phyloP scores from a whole-genome alignment of 164 flowering plant genomes.

The Kingdonia uniflora region DNA sequence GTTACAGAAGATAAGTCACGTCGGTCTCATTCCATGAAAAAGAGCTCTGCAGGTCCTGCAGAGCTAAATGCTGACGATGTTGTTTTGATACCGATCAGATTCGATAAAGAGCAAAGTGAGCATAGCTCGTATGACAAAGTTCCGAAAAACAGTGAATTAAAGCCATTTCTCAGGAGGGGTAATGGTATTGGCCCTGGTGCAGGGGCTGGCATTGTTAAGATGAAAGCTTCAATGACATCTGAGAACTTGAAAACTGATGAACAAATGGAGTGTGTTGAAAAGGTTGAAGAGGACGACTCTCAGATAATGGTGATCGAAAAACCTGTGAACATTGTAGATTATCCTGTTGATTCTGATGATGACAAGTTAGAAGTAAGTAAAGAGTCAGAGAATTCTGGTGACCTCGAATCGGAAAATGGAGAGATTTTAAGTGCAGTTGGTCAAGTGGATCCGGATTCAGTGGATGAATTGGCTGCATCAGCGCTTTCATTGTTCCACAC shows the following conservation, averaged over 20 bases:
- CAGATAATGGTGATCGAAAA: conserved; percentile 27
- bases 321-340: conserved; percentile 8
- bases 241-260: conserved; percentile 36
- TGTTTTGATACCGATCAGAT: conserved; percentile 34
- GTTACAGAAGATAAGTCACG: conserved; percentile 66
- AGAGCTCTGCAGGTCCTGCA: conserved; percentile 36
- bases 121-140: conserved; percentile 23
- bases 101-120: conserved; percentile 42
- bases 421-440: conserved; percentile 44
- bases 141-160: conserved; percentile 30
- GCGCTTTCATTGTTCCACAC: conserved; percentile 34
- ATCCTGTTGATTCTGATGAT: conserved; percentile 24
- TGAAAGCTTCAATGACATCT: conserved; percentile 39
- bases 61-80: conserved; percentile 50
- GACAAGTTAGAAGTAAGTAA: conserved; percentile 41
- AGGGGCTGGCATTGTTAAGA: conserved; percentile 32
- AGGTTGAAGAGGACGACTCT: conserved; percentile 41
- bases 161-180: conserved; percentile 58
- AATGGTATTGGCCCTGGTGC: conserved; percentile 51
- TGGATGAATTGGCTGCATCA: conserved; percentile 39
- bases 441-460: conserved; percentile 40
- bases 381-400: conserved; percentile 45
- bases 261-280: conserved; percentile 30
- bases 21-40: conserved; percentile 48
- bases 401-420: conserved; percentile 52